Base-by-base conservation (phyloP, 768 basidiomycete species). In the Pulveroboletus ravenelii region DNA sequence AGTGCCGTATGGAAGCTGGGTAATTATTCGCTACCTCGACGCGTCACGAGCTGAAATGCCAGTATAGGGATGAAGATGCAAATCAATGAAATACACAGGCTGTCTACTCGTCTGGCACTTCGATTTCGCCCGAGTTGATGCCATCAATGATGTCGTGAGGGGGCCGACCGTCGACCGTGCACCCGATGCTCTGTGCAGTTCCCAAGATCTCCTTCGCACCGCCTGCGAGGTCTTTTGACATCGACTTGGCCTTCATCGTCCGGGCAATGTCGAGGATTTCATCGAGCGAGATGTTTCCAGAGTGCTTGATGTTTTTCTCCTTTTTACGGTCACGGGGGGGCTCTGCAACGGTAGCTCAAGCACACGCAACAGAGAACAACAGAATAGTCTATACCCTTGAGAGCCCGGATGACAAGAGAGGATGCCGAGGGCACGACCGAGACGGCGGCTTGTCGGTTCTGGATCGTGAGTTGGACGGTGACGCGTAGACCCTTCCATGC, bases 271-370 rank as follows among this genome's bases (percentile, higher is more conserved):
- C 87, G 68, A 89, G 72, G 66, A 99, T 93, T 71, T 96, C 92
- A 65, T 95, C 93, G 50, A 97, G 78, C 50, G 93, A 66, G 58
- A 99, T 80, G 78, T 97, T 98, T 53, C 96, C 96, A 55, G 74
- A 73, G 81, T 98, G 96, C 74, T 97, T 97, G 78, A 99, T 96
- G 81, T 98, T 99, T 81, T 99, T 99, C 82, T 99, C 95, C 85
- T 99, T 99, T 76, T 99, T 99, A 59, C 96, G 87, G 77, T 99
- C 96, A 65, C 96, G 92, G 61, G 93, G 93, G 58, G 96, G 93
- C 79, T 98, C 95, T 95, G 69, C 5, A 64, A 48, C 47, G 13
- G 38, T 27, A 52, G 10, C 27, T 53, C 37, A 44, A 30, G 10
- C 2, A 25, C 2, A 5, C 15, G 25, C 3, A 32, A n/a, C 6